Evolutionary conservation across 208 protist species (phyloP).

Genomic region (Wallacemonas sp.): DNA sequence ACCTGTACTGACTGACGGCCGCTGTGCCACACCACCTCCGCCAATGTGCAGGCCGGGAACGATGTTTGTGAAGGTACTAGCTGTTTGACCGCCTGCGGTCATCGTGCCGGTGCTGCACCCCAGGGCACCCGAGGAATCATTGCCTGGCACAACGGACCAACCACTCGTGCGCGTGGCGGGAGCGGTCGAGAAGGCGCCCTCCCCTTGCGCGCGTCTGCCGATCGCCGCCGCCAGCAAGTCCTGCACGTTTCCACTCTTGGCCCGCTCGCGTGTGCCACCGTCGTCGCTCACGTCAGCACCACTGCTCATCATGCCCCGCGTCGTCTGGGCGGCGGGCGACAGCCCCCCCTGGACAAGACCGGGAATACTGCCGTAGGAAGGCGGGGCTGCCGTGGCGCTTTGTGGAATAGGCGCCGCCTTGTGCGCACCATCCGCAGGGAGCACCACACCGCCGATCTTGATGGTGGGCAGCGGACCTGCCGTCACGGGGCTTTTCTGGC

Average conservation of each 20-base stretch:
- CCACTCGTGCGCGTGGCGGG: background rate
- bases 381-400: background rate
- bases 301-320: no score
- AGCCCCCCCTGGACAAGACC: no score
- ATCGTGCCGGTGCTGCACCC: background rate
- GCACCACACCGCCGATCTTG: constrained; percentile 1
- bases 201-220: background rate
- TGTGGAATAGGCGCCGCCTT: background rate
- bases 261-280: background rate
- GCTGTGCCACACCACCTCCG: background rate
- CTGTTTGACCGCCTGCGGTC: background rate
- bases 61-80: no score
- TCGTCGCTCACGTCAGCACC: background rate
- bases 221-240: background rate
- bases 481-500: no score
- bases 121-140: background rate
- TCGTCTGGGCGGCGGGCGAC: no score
- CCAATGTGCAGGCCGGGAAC: background rate
- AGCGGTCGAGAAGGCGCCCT: background rate
- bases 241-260: background rate
- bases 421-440: background rate
- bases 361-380: background rate
- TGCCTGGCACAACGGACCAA: background rate
- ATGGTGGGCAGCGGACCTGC: constrained; percentile 9
- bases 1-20: background rate